These are phyloP conservation scores for Alternaria triticina DNA, from an alignment of 2,329 filamentous ascomycete species.

Conservation along the genomic window DNA sequence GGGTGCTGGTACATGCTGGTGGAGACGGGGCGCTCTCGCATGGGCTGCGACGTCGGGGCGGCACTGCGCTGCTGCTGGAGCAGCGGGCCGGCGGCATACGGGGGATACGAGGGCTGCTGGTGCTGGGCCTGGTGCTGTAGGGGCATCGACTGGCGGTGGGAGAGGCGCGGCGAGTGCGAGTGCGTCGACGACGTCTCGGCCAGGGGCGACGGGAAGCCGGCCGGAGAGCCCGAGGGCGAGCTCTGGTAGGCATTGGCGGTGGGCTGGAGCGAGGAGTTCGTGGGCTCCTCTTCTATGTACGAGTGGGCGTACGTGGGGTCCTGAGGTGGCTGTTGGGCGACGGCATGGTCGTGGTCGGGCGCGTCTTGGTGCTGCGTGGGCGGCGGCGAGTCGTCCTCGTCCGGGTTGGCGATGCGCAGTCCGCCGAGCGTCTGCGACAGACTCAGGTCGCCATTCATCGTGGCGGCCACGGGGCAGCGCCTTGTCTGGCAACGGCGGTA, in stretches of 20 bases:
- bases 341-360: constrained; percentile 30
- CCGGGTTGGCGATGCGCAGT: constrained; percentile 94
- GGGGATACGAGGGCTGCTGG: constrained; percentile 37
- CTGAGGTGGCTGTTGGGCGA: constrained; percentile 46
- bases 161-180: constrained; percentile 44
- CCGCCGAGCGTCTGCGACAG: constrained; percentile 92
- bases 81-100: constrained; percentile 34
- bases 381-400: constrained; percentile 65
- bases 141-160: constrained; percentile 53
- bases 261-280: constrained; percentile 47
- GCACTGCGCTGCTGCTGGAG: constrained; percentile 36
- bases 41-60: constrained; percentile 36
- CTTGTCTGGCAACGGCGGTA: constrained; percentile 13
- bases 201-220: constrained; percentile 34
- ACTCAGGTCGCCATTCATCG: constrained; percentile 91
- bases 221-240: constrained; percentile 33
- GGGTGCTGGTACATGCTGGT: constrained; percentile 57
- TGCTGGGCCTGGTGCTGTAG: constrained; percentile 52
- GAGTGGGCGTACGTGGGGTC: constrained; percentile 20
- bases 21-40: constrained; percentile 51
- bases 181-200: constrained; percentile 33
- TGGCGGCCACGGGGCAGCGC: constrained; percentile 33
- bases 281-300: constrained; percentile 31
- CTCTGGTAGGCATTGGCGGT: constrained; percentile 48
- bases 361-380: constrained; percentile 23